These are phyloP conservation scores for Aureobasidium zeae DNA, from an alignment of 2,329 filamentous ascomycete species.

Conservation along the genomic window DNA sequence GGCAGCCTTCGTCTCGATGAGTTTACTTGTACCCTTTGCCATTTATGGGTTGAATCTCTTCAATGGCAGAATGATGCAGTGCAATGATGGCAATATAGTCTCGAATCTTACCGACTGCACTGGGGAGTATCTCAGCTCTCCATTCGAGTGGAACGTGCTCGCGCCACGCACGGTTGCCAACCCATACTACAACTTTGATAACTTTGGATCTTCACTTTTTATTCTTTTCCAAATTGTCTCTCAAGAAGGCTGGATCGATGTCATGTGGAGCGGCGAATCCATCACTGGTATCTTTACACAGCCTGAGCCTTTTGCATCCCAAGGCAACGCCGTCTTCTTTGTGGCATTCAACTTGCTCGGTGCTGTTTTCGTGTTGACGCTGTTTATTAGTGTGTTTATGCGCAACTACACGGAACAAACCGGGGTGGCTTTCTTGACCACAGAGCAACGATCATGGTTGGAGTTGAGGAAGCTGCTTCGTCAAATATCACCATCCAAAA, in stretches of 20 bases:
- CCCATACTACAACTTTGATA: conserved; percentile 83
- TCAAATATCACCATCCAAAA: conserved; percentile 90
- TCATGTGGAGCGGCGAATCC: conserved; percentile 74
- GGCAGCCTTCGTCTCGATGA: conserved; percentile 86
- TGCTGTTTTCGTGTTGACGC: conserved; percentile 88
- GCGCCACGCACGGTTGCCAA: conserved; percentile 75
- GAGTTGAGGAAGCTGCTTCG: conserved; percentile 84
- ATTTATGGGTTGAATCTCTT: conserved; percentile 94
- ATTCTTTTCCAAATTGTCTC: conserved; percentile 98
- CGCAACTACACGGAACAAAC: conserved; percentile 98
- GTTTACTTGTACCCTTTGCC: conserved; percentile 88
- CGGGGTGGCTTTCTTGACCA: conserved; percentile 88
- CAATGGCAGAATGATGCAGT: conserved; percentile 66
- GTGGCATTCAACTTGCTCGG: conserved; percentile 92
- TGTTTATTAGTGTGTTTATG: conserved; percentile 99
- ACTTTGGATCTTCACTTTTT: conserved; percentile 87
- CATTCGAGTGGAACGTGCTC: conserved; percentile 76
- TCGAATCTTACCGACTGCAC: conserved; percentile 64
- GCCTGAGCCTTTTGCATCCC: conserved; percentile 56
- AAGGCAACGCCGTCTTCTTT: conserved; percentile 89
- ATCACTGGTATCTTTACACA: conserved; percentile 71
- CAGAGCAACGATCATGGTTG: conserved; percentile 93
- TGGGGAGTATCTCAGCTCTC: conserved; percentile 67
- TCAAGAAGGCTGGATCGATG: conserved; percentile 94
- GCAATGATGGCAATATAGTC: conserved; percentile 63